A percentile compares a stretch with the other conserved stretches of the same genome.
phyloP scores from a whole-genome alignment of 2,329 filamentous ascomycete species.

The Seiridium cupressi region DNA sequence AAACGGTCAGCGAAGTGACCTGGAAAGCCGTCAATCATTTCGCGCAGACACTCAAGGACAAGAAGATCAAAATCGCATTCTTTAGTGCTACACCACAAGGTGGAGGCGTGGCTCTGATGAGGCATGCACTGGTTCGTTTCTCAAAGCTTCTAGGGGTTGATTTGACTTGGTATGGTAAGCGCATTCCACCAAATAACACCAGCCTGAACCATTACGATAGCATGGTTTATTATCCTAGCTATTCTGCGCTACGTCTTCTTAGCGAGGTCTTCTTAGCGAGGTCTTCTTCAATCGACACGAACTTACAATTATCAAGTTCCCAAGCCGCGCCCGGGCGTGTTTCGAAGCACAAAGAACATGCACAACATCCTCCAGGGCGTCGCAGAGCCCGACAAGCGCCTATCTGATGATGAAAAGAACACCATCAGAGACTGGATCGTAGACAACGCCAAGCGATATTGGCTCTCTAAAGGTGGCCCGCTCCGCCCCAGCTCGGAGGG shows the following conservation, averaged over 20 bases:
- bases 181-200: neutral
- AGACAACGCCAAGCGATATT: constrained; percentile 73
- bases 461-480: constrained; percentile 67
- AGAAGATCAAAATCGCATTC: constrained; percentile 70
- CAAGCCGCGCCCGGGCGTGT: constrained; percentile 75
- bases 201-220: no score
- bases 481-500: constrained; percentile 63
- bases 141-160: constrained; percentile 65
- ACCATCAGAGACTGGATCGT: constrained; percentile 70
- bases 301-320: constrained; percentile 50
- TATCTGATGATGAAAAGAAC: constrained; percentile 60
- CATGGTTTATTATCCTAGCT: no score
- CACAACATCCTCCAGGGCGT: constrained; percentile 88
- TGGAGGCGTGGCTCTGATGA: constrained; percentile 80
- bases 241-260: no score
- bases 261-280: no score
- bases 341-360: constrained; percentile 81
- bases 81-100: constrained; percentile 80
- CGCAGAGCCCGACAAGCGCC: constrained; percentile 60
- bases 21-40: constrained; percentile 66
- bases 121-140: constrained; percentile 74
- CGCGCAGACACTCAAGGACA: constrained; percentile 59
- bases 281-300: no score
- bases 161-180: constrained; percentile 67
- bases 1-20: constrained; percentile 59